These are phyloP conservation scores for Hyphopichia pseudoburtonii DNA, from an alignment of 1,139 yeast genomes.

Conservation along the genomic window DNA sequence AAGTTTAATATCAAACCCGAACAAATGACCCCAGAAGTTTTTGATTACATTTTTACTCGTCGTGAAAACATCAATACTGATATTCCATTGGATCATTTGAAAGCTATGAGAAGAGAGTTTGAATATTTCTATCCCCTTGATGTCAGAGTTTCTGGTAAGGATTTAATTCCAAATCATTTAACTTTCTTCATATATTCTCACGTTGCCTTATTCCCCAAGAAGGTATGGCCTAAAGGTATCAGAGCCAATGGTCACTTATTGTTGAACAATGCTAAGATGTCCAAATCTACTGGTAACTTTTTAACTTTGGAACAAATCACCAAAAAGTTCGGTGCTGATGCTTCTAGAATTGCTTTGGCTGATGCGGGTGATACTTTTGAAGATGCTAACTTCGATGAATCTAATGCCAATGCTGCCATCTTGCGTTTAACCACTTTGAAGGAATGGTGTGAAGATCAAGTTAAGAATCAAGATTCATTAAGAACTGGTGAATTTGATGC, in stretches of 20 bases:
- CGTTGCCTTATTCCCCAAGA: slow-evolving; percentile 88
- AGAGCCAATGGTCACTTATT: slow-evolving; percentile 95
- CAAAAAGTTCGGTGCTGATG: slow-evolving; percentile 95
- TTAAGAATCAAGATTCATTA: slow-evolving; percentile 50
- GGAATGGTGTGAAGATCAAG: slow-evolving; percentile 89
- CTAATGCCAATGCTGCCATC: slow-evolving; percentile 96
- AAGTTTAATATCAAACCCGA: slow-evolving; percentile 73
- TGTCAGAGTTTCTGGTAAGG: slow-evolving; percentile 91
- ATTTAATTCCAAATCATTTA: slow-evolving; percentile 94
- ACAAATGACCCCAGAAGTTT: slow-evolving; percentile 90
- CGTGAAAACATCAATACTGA: slow-evolving; percentile 58
- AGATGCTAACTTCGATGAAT: slow-evolving; percentile 97
- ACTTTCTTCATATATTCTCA: slow-evolving; percentile 93
- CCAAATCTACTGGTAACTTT: slow-evolving; percentile 96
- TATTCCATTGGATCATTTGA: slow-evolving; percentile 67
- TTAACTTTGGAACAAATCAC: slow-evolving; percentile 85
- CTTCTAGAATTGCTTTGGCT: slow-evolving; percentile 94
- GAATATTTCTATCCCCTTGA: slow-evolving; percentile 96
- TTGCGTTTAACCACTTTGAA: slow-evolving; percentile 87
- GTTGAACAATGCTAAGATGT: slow-evolving; percentile 96
- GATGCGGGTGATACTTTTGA: slow-evolving; percentile 98
- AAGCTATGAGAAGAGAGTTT: slow-evolving; percentile 84
- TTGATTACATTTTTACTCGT: slow-evolving; percentile 85
- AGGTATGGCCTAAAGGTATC: slow-evolving; percentile 91
- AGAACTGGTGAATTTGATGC: slow-evolving; percentile 68